Base-by-base conservation (phyloP, 2,329 filamentous ascomycete species). In the Phaeosphaeriaceae sp. region DNA sequence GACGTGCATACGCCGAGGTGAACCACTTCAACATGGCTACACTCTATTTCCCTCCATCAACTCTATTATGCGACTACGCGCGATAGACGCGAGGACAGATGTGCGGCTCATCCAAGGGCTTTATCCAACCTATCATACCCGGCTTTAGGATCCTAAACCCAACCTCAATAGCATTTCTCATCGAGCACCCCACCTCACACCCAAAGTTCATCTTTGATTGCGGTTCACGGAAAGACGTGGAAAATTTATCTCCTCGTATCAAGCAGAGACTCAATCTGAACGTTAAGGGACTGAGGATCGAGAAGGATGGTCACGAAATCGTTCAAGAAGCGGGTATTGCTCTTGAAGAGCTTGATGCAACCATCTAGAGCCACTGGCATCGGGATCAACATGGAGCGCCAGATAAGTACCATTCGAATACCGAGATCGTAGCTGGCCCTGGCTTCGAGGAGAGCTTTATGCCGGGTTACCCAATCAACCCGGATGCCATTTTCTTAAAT, bases 331-430 rank as follows among this genome's bases (percentile, higher is more conserved):
- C 44, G 3, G 58, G 54, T 2, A 28, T 61, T 7, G n/a, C 50
- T 5, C 30, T 55, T 11, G 40, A 52, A n/a, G 34, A 55, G 7
- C 67, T 79, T 15, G 68, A 75, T 30, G 67, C 68, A 12, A 58
- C 76, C 1, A 70, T 78, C 20, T 70, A 67, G 61, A 76, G 74
- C 46, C 79, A 82, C 51, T 77, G 72, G 51, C 65, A 66, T 33
- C 79, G 71, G 60, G 81, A 84, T 54, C 82, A 84, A 47, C 76
- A 74, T 9, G 83, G 82, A 0, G 76, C 82, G 42, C 71, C 76
- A 0, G 71, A 74, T 0, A 68, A 59, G 0, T 84, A 83, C 41
- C 77, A 78, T 0, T 0, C 56, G 0, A 66, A 55, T 0, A 80
- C 79, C 0, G 71, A 77, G 13, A 57, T 84, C 0, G 59, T 83